Evolutionary conservation across 768 basidiomycete genomes (phyloP).

Genomic region (Rhodosporidiobolus sp.): DNA sequence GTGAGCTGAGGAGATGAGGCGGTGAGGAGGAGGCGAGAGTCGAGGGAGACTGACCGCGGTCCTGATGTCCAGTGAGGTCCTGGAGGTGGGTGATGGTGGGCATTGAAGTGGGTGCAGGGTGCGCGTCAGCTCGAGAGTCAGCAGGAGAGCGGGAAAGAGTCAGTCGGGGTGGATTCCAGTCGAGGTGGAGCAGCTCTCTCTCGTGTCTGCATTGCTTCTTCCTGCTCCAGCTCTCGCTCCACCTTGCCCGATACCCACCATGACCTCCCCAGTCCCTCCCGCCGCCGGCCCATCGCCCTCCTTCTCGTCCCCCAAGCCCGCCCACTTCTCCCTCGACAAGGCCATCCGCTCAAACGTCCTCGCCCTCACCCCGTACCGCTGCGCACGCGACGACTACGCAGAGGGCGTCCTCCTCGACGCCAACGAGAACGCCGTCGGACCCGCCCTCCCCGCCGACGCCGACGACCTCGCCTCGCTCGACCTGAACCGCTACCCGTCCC

Average conservation of each 20-base stretch:
- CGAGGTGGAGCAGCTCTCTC: no score
- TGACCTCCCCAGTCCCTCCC: background rate
- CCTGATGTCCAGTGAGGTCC: slow-evolving; percentile 27
- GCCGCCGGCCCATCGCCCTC: background rate
- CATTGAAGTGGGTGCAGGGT: slow-evolving; percentile 2
- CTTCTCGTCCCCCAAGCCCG: slow-evolving; percentile 53
- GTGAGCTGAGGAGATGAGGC: background rate
- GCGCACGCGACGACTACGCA: slow-evolving; percentile 88
- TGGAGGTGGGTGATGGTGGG: slow-evolving; percentile 1
- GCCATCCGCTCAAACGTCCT: slow-evolving; percentile 94
- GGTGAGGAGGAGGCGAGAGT: background rate
- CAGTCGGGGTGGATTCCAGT: background rate
- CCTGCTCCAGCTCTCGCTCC: no score
- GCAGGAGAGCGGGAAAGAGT: no score
- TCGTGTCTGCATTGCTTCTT: background rate
- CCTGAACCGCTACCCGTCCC: slow-evolving; percentile 90
- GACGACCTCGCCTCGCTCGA: slow-evolving; percentile 37
- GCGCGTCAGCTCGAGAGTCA: no score
- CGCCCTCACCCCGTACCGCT: slow-evolving; percentile 84
- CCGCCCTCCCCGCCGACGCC: slow-evolving; percentile 57
- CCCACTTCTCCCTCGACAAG: slow-evolving; percentile 77
- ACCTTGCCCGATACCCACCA: background rate
- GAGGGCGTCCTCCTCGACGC: slow-evolving; percentile 78
- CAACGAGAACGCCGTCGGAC: slow-evolving; percentile 93
- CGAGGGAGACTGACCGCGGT: slow-evolving; percentile 18